Evolutionary conservation across 2,329 filamentous ascomycete species (phyloP).

Genomic region (Ophiostoma himal-ulmi): DNA sequence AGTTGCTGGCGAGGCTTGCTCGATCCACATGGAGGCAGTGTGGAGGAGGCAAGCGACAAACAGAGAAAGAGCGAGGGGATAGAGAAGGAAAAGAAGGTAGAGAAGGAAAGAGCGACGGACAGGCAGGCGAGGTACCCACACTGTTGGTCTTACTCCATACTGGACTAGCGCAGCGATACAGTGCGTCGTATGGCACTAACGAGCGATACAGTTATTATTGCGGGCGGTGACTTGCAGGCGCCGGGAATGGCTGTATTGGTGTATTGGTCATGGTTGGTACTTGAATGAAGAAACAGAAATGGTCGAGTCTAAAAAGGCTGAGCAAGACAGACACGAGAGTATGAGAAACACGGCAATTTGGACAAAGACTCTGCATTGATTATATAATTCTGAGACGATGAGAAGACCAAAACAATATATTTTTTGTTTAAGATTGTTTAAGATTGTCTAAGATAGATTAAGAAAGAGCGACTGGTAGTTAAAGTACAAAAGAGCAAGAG

Average conservation of each 20-base stretch:
- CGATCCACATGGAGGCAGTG: neutral
- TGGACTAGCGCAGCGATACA: constrained; percentile 2
- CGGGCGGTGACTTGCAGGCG: constrained; percentile 12
- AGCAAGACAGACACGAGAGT: neutral
- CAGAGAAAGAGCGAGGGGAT: neutral
- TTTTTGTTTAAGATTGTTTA: too few relatives aligned
- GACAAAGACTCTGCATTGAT: neutral
- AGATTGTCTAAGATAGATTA: neutral
- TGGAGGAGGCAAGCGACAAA: constrained; percentile 20
- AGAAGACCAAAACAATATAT: too few relatives aligned
- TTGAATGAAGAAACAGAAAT: neutral
- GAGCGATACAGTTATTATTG: neutral
- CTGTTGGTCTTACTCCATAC: neutral
- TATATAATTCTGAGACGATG: neutral
- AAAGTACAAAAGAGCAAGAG: neutral
- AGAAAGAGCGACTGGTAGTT: constrained; percentile 1
- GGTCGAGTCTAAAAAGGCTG: neutral
- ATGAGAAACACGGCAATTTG: neutral
- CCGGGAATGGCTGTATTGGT: neutral
- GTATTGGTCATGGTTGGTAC: neutral
- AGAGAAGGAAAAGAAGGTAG: neutral
- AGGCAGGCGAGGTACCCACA: neutral
- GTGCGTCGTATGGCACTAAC: constrained; percentile 4
- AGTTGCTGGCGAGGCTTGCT: neutral
- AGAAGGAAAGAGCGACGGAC: constrained; percentile 11